A percentile compares a stretch with the other conserved stretches of the same genome.
Conservation (phyloP, 163 green algal genomes). For the Prototheca stagnorum region DNA sequence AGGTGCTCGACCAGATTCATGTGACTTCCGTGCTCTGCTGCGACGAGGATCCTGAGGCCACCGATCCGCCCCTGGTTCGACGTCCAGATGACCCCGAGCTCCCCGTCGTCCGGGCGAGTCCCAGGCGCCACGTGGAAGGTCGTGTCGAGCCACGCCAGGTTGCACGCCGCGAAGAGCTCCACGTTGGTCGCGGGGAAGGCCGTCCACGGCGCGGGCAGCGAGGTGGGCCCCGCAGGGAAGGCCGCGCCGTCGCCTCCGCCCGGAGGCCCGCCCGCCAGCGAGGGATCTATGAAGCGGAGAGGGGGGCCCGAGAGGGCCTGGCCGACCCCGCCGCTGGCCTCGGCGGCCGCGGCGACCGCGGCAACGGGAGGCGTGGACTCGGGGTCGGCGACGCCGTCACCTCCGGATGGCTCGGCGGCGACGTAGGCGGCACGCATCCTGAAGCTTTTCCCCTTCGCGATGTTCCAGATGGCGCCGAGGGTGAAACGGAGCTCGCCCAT, state of each 20-base stretch:
- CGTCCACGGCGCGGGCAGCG: conserved; percentile 6
- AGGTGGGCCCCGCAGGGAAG: too few species aligned
- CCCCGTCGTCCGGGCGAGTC: conserved; percentile 14
- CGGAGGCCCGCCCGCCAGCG: too few species aligned
- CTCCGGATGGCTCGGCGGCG: neutral
- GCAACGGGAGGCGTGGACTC: too few species aligned
- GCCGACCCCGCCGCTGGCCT: too few species aligned
- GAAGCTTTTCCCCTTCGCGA: conserved; percentile 24
- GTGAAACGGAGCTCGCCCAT: conserved; percentile 33
- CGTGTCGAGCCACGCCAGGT: conserved; percentile 30
- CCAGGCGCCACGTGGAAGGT: conserved; percentile 26
- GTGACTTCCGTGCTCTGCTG: neutral
- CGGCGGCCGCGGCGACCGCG: too few species aligned
- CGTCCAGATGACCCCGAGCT: neutral
- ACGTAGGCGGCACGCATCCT: neutral
- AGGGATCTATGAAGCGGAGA: neutral
- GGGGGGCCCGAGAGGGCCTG: neutral
- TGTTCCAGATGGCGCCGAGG: conserved; percentile 32
- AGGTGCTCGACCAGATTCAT: neutral
- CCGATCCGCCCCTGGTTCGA: neutral
- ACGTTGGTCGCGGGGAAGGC: conserved; percentile 3
- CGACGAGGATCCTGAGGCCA: neutral
- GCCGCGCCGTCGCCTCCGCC: too few species aligned
- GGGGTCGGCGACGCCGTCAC: neutral
- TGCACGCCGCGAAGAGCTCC: conserved; percentile 27